Base-by-base conservation (phyloP, 2,329 filamentous ascomycete genomes). In the Hypocreales sp. region DNA sequence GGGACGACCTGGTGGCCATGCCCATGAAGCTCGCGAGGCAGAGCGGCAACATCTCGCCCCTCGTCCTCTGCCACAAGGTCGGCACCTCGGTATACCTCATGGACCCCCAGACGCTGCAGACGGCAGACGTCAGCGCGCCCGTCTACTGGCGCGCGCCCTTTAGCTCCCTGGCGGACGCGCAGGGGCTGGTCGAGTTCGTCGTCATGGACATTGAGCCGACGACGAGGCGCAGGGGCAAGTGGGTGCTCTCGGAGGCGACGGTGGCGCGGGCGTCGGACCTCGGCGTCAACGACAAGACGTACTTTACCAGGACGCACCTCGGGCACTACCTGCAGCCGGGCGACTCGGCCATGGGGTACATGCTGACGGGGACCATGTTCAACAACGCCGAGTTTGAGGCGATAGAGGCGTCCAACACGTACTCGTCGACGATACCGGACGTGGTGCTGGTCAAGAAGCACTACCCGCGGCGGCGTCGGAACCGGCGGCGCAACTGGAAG, bases 381-480 rank as follows among this genome's bases (percentile, higher is more conserved):
- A 95, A 98, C 65, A 90, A 84, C 47, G 61, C 67, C 8, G 69
- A 92, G 40, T 84, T 79, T 40, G 84, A 93, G 40, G 79, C 76
- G 29, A 67, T 94, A 19, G 84, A 94, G 52, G 56, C 67, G 27
- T 83, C 76, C 28, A 72, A 72, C 50, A 72, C 76, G 27, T 87
- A 92, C 55, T 61, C 71, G 3, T 77, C 74, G 4, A 73, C 67
- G 4, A 80, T 98, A 30, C 90, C 90, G 0, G 90, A 98, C 44
- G 90, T 95, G 0, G 59, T 98, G 6, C 67, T 98, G 4, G 83
- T 98, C 51, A 95, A 92, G 83, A 98, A 98, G 56, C 76, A 82
- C 65, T 98, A 92, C 57, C 73, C 79, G 33, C 73, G 81, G 41
- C 79, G 79, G 56, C 76, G 79, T 62, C 92, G 87, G 70, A 56